Conservation (phyloP, 176 grass and related monocot species). For the Hordeum marinum region DNA sequence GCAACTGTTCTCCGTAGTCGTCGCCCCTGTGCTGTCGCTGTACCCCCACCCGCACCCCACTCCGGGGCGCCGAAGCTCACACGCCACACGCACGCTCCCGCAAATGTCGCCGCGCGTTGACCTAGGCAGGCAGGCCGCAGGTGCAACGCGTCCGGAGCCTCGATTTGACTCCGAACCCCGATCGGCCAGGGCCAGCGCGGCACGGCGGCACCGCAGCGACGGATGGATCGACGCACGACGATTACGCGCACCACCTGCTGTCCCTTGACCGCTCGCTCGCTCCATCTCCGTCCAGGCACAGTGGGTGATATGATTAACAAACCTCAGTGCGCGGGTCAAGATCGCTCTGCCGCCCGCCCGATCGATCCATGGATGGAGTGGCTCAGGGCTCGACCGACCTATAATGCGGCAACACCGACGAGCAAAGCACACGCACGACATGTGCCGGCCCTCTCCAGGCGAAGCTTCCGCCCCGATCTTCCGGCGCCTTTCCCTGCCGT, state of each 20-base stretch:
- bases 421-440: background rate
- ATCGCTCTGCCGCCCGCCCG: background rate
- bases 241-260: constrained; percentile 2
- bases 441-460: background rate
- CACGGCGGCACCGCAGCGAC: background rate
- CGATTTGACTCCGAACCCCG: background rate
- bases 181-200: background rate
- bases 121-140: too few species aligned
- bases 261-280: background rate
- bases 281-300: background rate
- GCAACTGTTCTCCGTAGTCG: too few species aligned
- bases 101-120: background rate
- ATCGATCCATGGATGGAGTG: background rate
- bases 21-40: background rate
- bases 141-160: background rate
- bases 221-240: background rate
- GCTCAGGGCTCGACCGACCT: background rate
- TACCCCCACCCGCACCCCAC: background rate
- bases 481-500: background rate
- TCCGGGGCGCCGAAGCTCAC: background rate
- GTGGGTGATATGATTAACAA: constrained; percentile 3
- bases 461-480: constrained; percentile 25
- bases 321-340: constrained; percentile 31
- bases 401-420: constrained; percentile 8
- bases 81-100: background rate